Conservation (phyloP, 2,329 filamentous ascomycete genomes). For the Orbilia brochopaga region DNA sequence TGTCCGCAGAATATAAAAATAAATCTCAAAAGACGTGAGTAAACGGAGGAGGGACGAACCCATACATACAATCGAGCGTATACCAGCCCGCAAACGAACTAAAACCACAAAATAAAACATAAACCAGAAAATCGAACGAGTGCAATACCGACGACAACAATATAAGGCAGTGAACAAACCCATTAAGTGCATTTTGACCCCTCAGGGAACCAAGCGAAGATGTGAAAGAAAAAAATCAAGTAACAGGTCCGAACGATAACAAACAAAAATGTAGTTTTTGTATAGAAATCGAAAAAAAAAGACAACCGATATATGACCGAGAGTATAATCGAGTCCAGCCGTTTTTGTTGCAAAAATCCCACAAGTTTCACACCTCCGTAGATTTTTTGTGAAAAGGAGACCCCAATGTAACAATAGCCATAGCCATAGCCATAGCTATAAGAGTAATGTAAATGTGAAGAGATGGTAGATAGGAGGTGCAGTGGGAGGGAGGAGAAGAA, state of each 20-base stretch:
- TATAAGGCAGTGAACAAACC: constrained; percentile 2
- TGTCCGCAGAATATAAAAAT: constrained; percentile 29
- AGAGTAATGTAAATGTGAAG: no score
- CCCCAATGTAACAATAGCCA: neutral
- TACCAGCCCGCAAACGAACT: no score
- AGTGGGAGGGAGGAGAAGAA: neutral
- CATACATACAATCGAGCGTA: no score
- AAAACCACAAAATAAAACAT: no score
- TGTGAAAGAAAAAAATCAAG: constrained; percentile 43
- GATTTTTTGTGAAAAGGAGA: constrained; percentile 5
- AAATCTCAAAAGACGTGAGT: neutral
- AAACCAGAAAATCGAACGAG: no score
- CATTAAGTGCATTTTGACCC: constrained; percentile 33
- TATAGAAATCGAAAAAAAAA: constrained; percentile 53
- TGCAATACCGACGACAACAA: neutral
- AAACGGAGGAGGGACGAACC: neutral
- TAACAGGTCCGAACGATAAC: constrained; percentile 57
- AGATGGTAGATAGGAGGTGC: neutral
- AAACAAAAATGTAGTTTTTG: constrained; percentile 55
- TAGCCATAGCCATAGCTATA: neutral
- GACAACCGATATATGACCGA: constrained; percentile 48
- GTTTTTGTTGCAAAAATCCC: constrained; percentile 26
- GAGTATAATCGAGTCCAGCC: constrained; percentile 34
- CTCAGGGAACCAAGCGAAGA: constrained; percentile 46
- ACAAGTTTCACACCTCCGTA: neutral